Base-by-base conservation (phyloP, 805 yeast genomes). In the Lachancea cidri region DNA sequence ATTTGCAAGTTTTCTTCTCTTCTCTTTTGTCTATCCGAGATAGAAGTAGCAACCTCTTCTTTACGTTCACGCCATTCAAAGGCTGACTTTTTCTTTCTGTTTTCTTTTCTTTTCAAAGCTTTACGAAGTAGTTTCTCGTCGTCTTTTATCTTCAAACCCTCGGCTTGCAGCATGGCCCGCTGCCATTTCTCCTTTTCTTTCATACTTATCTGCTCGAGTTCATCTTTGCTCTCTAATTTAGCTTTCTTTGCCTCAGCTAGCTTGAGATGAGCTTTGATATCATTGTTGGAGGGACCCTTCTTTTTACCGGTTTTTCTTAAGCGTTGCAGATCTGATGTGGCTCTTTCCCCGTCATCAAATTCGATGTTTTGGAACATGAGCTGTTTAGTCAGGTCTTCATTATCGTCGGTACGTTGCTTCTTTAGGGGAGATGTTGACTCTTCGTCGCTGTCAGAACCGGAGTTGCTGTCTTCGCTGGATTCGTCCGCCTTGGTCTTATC, bases 11-110 rank as follows among this genome's bases (percentile, higher is more conserved):
- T 93, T 53, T 87, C 96, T 55, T 89, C 96, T 64, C 98, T 79
- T 72, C 93, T 83, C 68, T 87, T 86, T 48, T 76, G 79, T 55
- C 83, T 83, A 14, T 82, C 85, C 36, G 79, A 73, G 39, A 84
- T 81, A 29, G 82, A 80, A 52, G 81, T 85, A 44, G 77, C 77
- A 11, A 93, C 96, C 29, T 74, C 74, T 53, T 81, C 84, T 60
- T 85, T 82, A 50, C 99, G 77, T 38, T 91, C 97, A 49, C 69
- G 75, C 99, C 99, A 93, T 64, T 91, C 95, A 38, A 78, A 69
- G 55, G 87, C 95, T 43, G 94, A 83, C 69, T 81, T 86, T 57
- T 85, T 76, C 71, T 93, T 93, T 57, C 75, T 74, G 46, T 84
- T 79, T 53, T 86, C 91, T 59, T 87, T 86, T 53, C 84, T 75